phyloP scores from a whole-genome alignment of 208 protist genomes.

The Trypanosoma scelopori region DNA sequence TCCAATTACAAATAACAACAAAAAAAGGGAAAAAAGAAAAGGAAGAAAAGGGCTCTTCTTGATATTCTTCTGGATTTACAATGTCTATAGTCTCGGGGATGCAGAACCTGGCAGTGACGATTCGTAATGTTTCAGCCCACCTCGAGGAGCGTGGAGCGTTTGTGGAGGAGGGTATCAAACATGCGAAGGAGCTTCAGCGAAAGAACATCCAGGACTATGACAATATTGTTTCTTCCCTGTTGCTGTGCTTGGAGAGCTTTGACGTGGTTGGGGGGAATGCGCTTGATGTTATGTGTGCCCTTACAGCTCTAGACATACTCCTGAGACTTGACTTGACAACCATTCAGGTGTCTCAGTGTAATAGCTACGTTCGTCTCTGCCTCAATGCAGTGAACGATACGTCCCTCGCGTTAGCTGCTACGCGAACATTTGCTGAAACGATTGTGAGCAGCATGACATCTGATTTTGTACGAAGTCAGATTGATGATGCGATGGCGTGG shows the following conservation, averaged over 20 bases:
- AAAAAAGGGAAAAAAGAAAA: conserved; percentile 5
- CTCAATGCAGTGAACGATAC: conserved; percentile 50
- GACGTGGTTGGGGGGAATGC: conserved; percentile 55
- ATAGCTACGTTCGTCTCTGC: conserved; percentile 80
- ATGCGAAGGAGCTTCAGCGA: conserved; percentile 66
- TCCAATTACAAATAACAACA: no score
- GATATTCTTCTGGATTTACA: neutral
- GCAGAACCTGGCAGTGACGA: conserved; percentile 37
- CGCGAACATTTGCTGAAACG: conserved; percentile 63
- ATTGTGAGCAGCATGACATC: conserved; percentile 64
- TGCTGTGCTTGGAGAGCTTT: conserved; percentile 75
- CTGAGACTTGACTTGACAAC: conserved; percentile 70
- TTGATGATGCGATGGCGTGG: conserved; percentile 65
- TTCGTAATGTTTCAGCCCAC: conserved; percentile 38
- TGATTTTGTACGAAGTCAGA: conserved; percentile 64
- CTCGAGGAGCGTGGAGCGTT: conserved; percentile 45
- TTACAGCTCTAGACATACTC: conserved; percentile 78
- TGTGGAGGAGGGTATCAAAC: conserved; percentile 58
- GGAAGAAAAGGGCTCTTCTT: neutral
- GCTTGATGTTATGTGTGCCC: conserved; percentile 63
- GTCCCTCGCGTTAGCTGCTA: conserved; percentile 45
- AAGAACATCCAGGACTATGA: conserved; percentile 80
- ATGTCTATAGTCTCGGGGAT: conserved; percentile 27
- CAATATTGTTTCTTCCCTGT: conserved; percentile 52
- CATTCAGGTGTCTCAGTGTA: conserved; percentile 76